Base-by-base conservation (phyloP, 78 protist species). In the Cyanophora paradoxa region DNA sequence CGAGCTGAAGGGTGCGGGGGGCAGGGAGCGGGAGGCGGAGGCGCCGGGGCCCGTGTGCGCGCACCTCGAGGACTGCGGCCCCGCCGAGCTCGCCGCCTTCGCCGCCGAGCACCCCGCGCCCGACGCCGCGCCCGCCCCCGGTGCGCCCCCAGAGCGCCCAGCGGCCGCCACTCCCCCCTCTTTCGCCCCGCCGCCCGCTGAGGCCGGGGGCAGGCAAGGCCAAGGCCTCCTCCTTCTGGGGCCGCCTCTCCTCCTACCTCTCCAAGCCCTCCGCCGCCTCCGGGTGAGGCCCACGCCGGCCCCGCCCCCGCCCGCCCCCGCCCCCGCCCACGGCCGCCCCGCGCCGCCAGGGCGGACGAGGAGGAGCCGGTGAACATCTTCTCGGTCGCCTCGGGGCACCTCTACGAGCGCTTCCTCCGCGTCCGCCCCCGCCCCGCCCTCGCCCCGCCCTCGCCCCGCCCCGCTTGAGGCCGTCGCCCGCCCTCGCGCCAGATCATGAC, bases 381-480 rank as follows among this genome's bases (percentile, higher is more conserved):
- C 86, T 84, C 95, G 1, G 73, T 97, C 16, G 98, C 98, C 7
- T 85, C 95, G 19, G 99, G 99, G 0, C 98, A 92, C 57, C 84
- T 93, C 42, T 96, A 96, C 84, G 99, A 96, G 69, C 83, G 99
- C 22, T 86, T 91, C 50, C 57, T 91, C 65, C 6, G 22, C 22
- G 36, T 28, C 4, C 54, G 10, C 54, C 3, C 22, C 54, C 54
- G 28, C 10, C 54, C 19, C 10, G 10, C 19, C 19, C 10, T 5
- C 13, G 48, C 48, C 48, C 48, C 48, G 48, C 6, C 10, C 10
- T 10, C 48, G 22, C 48, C 10, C 48, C 48, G 48, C 10, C 10
- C 22, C 48, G 10, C 48, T 24, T 46, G 22, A 46, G 54, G 19
- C 2, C 54, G 2, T 16, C 42, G 42, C 22, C 3, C 10, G 72